Conservation (phyloP, 106 monocot genomes). For the Triglochin maritima region DNA sequence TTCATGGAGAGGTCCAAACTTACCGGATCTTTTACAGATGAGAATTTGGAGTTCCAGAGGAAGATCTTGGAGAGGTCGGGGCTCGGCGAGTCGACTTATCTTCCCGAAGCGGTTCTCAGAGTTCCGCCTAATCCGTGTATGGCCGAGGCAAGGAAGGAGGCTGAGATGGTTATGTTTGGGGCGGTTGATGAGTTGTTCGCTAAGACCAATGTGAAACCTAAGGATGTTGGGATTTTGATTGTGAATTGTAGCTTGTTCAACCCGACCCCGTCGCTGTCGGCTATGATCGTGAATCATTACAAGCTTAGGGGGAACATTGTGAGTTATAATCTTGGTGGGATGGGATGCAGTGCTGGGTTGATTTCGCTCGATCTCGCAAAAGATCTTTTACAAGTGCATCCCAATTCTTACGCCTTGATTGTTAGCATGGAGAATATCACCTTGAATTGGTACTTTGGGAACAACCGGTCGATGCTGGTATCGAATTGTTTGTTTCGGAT, state of each 20-base stretch:
- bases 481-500: conserved; percentile 24
- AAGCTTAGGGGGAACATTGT: conserved; percentile 20
- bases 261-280: conserved; percentile 21
- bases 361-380: conserved; percentile 17
- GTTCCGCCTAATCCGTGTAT: conserved; percentile 20
- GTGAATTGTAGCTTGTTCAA: conserved; percentile 28
- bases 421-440: conserved; percentile 29
- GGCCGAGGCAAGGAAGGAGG: conserved; percentile 21
- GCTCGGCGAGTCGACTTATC: conserved; percentile 11
- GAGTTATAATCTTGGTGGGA: conserved; percentile 22
- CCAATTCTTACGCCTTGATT: conserved; percentile 19
- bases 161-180: conserved; percentile 23
- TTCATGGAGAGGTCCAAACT: conserved; percentile 16
- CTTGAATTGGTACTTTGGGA: conserved; percentile 25
- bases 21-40: conserved; percentile 9
- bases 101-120: conserved; percentile 18
- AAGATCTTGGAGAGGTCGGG: conserved; percentile 26
- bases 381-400: conserved; percentile 20
- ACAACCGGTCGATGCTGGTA: conserved; percentile 21
- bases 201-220: conserved; percentile 11
- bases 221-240: conserved; percentile 17
- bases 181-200: conserved; percentile 17
- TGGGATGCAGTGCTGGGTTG: conserved; percentile 24
- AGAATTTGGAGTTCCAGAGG: conserved; percentile 20
- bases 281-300: conserved; percentile 22